Percentiles rank a stretch among this genome's conserved stretches.
These are phyloP conservation scores for Apiospora arundinis DNA, from an alignment of 2,329 filamentous ascomycete genomes.

Conservation along the genomic window DNA sequence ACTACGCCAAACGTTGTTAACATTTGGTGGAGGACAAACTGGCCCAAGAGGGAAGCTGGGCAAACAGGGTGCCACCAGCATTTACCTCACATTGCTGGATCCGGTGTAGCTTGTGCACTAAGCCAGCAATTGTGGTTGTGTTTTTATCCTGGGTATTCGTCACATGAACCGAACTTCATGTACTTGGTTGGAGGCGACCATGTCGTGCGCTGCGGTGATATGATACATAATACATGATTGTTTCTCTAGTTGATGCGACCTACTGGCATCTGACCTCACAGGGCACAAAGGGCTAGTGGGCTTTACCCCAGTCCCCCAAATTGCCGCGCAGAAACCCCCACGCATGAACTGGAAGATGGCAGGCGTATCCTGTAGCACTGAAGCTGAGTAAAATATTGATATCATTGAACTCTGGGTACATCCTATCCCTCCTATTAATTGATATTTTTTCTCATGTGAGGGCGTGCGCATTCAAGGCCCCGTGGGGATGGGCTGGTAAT, in stretches of 20 bases:
- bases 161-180: background rate
- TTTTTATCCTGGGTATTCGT: background rate
- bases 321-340: background rate
- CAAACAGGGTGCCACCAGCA: background rate
- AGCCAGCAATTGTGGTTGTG: background rate
- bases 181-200: background rate
- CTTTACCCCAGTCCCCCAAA: background rate
- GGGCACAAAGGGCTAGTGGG: background rate
- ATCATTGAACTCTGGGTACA: too few relatives aligned
- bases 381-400: too few relatives aligned
- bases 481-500: background rate
- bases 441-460: too few relatives aligned
- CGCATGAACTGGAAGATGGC: background rate
- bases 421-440: too few relatives aligned
- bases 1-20: background rate
- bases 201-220: background rate
- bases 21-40: background rate
- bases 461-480: too few relatives aligned
- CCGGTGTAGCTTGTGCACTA: background rate
- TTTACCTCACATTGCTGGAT: background rate
- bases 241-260: background rate
- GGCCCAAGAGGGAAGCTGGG: background rate
- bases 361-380: too few relatives aligned
- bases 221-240: too few relatives aligned
- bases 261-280: slow-evolving; percentile 3